Evolutionary conservation across 768 basidiomycete genomes (phyloP).

Genomic region (Tylopilus cervinicoccineus): DNA sequence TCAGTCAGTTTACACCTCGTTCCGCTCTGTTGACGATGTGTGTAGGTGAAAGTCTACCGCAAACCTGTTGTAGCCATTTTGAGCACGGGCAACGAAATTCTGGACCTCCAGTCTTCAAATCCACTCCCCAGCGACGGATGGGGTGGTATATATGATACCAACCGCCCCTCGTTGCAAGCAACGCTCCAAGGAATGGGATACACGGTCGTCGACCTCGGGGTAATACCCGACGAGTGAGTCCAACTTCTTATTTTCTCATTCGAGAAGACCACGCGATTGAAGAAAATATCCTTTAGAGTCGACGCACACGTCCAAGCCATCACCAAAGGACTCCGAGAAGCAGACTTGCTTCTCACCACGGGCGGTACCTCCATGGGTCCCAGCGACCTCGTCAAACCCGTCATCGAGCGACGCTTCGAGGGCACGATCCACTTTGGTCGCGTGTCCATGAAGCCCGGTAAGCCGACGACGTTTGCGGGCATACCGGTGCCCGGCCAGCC

Average conservation of each 20-base stretch:
- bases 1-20: constrained; percentile 25
- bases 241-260: not conserved
- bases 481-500: constrained; percentile 43
- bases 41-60: constrained; percentile 61
- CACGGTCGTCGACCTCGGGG: constrained; percentile 74
- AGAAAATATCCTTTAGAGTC: constrained; percentile 37
- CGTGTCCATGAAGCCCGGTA: constrained; percentile 79
- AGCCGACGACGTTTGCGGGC: constrained; percentile 88
- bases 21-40: not conserved
- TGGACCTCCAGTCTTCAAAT: constrained; percentile 52
- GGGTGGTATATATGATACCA: constrained; percentile 83
- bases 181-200: constrained; percentile 72
- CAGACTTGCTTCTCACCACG: constrained; percentile 79
- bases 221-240: constrained; percentile 68
- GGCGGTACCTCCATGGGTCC: constrained; percentile 93
- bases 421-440: constrained; percentile 85
- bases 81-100: constrained; percentile 83
- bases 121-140: constrained; percentile 40
- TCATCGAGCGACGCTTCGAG: constrained; percentile 73
- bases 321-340: constrained; percentile 48
- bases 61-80: constrained; percentile 78
- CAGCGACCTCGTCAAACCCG: constrained; percentile 81
- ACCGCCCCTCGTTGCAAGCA: constrained; percentile 73
- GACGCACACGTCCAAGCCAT: constrained; percentile 57
- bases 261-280: not conserved